Conservation (phyloP, 495 filamentous ascomycete species). For the Penicillium cinerascens region DNA sequence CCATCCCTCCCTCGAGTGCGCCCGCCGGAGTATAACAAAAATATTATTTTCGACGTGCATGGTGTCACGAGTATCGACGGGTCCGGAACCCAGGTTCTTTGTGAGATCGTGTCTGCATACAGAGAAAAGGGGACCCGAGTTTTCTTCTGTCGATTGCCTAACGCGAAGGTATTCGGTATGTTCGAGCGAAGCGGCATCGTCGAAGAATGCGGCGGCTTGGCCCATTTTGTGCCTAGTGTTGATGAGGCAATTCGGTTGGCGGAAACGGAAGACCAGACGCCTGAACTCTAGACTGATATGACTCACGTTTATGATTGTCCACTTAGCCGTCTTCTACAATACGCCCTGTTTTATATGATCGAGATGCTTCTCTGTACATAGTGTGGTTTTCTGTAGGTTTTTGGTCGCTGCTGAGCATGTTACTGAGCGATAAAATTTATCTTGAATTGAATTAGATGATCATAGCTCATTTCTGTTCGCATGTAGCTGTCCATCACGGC, state of each 20-base stretch:
- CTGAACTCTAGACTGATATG: conserved; percentile 12
- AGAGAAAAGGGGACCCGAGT: conserved; percentile 68
- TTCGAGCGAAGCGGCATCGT: conserved; percentile 82
- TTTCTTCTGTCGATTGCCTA: conserved; percentile 81
- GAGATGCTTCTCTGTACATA: not conserved
- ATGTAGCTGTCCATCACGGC: not conserved
- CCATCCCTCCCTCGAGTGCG: conserved; percentile 80
- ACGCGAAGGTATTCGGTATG: conserved; percentile 63
- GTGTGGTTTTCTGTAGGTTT: not conserved
- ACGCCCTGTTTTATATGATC: not conserved
- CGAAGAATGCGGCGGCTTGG: conserved; percentile 66
- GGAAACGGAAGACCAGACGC: conserved; percentile 54
- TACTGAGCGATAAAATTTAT: conserved; percentile 4
- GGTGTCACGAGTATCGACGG: conserved; percentile 91
- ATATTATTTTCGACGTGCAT: conserved; percentile 95
- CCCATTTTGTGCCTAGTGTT: conserved; percentile 77
- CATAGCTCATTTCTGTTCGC: not conserved
- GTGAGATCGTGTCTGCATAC: conserved; percentile 82
- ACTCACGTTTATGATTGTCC: not conserved
- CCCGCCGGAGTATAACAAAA: conserved; percentile 68
- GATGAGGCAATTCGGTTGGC: conserved; percentile 78
- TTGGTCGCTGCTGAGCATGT: conserved; percentile 1
- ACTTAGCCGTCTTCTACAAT: not conserved
- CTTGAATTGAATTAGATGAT: not conserved
- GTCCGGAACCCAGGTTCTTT: conserved; percentile 84